Conservation (phyloP, 345 rosid genomes). For the Populus davidiana region DNA sequence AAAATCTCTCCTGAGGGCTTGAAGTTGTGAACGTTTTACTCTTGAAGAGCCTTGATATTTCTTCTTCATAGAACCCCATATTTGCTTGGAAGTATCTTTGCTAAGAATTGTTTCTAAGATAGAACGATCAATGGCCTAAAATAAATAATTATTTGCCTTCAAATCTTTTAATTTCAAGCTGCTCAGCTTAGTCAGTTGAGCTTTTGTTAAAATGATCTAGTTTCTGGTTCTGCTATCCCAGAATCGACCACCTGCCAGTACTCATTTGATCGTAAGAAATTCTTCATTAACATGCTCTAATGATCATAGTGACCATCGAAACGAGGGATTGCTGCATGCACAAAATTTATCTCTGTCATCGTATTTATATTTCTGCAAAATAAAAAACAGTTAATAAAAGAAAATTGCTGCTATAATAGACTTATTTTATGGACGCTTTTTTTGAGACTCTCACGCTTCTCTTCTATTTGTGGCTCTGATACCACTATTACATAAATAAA, state of each 20-base stretch:
- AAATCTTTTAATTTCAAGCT: not conserved
- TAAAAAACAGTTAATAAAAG: not conserved
- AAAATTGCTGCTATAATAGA: no score
- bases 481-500: not conserved
- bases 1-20: not conserved
- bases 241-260: not conserved
- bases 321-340: not conserved
- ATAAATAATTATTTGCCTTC: not conserved
- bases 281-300: not conserved
- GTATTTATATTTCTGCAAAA: not conserved
- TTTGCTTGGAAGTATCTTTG: not conserved
- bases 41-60: not conserved
- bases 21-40: not conserved
- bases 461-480: not conserved
- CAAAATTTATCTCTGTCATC: not conserved
- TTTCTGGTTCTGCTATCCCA: not conserved
- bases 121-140: not conserved
- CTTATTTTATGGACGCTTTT: no score
- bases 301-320: slow-evolving; percentile 10
- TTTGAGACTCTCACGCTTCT: no score
- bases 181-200: not conserved
- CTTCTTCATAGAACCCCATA: not conserved
- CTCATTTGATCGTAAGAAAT: not conserved
- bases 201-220: not conserved
- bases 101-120: not conserved